Evolutionary conservation across 2,329 filamentous ascomycete species (phyloP).

Genomic region (Coniella lustricola): DNA sequence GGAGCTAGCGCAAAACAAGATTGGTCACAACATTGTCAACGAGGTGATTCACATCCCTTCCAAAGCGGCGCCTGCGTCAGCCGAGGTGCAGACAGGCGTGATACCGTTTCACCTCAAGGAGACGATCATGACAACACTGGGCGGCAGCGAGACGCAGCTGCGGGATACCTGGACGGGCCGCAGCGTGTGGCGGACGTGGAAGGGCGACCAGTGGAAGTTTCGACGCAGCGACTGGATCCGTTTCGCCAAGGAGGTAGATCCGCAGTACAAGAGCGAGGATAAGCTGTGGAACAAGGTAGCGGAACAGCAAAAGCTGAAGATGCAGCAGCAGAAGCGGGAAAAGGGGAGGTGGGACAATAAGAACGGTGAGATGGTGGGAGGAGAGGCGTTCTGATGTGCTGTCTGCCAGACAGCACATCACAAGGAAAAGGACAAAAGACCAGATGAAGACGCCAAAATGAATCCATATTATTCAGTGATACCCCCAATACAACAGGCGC

Average conservation of each 20-base stretch:
- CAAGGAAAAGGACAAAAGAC: constrained; percentile 4
- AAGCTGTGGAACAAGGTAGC: constrained; percentile 12
- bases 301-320: constrained; percentile 6
- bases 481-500: not conserved
- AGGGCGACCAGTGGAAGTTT: constrained; percentile 50
- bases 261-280: constrained; percentile 18
- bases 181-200: constrained; percentile 51
- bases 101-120: constrained; percentile 54
- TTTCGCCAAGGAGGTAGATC: constrained; percentile 47
- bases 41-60: constrained; percentile 44
- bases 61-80: constrained; percentile 32
- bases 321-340: constrained; percentile 1
- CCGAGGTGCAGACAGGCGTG: constrained; percentile 23
- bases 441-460: not conserved
- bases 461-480: constrained; percentile 2
- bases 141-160: constrained; percentile 39
- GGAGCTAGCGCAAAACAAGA: constrained; percentile 41
- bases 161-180: constrained; percentile 48
- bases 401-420: no score
- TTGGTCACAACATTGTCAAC: constrained; percentile 45
- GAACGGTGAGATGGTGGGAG: not conserved
- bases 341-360: not conserved
- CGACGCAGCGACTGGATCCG: constrained; percentile 47
- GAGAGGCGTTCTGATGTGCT: not conserved
- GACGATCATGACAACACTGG: constrained; percentile 43